Evolutionary conservation across 495 filamentous ascomycete genomes (phyloP).

Genomic region (Annulohypoxylon moriforme): DNA sequence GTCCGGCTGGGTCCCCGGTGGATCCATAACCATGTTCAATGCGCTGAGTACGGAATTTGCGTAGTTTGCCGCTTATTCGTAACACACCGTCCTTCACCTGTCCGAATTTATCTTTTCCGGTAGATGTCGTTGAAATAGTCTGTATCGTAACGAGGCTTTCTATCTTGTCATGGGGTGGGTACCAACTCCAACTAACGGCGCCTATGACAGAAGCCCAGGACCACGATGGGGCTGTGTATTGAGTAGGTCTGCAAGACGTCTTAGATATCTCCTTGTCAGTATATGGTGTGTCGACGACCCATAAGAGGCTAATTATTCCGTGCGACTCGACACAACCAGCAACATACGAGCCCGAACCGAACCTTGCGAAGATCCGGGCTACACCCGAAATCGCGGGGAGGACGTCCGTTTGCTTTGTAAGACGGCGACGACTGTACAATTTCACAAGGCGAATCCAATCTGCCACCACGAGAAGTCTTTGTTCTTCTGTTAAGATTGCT

Average conservation of each 20-base stretch:
- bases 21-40: neutral
- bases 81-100: neutral
- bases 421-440: neutral
- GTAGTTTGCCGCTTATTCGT: neutral
- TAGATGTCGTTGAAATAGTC: neutral
- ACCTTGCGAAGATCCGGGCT: neutral
- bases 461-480: neutral
- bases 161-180: neutral
- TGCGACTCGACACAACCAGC: neutral
- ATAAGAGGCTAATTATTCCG: slow-evolving; percentile 1
- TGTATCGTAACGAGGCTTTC: neutral
- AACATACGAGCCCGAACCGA: neutral
- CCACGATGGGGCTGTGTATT: slow-evolving; percentile 1
- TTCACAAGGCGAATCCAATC: neutral
- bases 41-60: neutral
- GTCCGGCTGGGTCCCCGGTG: slow-evolving; percentile 1
- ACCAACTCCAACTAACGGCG: slow-evolving; percentile 5
- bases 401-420: neutral
- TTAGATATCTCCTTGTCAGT: neutral
- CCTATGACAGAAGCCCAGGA: neutral
- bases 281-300: neutral
- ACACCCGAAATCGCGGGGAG: neutral
- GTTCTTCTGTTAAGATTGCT: neutral
- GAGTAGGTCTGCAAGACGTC: neutral
- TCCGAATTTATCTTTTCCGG: neutral